Evolutionary conservation across 2,329 filamentous ascomycete genomes (phyloP).

Genomic region (Penicillium aurantiogriseum): DNA sequence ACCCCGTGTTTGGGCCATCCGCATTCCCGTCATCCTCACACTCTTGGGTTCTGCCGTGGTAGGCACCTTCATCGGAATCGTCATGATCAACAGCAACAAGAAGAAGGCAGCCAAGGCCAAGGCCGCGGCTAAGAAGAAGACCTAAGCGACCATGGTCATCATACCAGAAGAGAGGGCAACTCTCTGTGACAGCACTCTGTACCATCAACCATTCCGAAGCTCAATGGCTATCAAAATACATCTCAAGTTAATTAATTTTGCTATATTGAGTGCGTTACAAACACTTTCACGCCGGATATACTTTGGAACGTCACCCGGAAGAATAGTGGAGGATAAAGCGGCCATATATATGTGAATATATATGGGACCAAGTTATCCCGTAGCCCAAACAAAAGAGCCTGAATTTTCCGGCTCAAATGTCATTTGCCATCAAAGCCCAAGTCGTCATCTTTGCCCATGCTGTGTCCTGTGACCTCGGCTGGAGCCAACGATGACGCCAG

Average conservation of each 20-base stretch:
- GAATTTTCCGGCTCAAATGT: background rate
- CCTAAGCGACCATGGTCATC: conserved; percentile 46
- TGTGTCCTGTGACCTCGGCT: conserved; percentile 3
- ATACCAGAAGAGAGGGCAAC: background rate
- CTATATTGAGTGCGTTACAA: background rate
- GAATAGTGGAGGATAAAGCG: background rate
- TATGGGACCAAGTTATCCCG: background rate
- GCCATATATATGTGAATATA: background rate
- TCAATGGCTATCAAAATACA: conserved; percentile 2
- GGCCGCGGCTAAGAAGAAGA: conserved; percentile 81
- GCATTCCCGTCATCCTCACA: conserved; percentile 94
- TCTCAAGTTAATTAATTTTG: conserved; percentile 4
- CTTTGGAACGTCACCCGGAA: background rate
- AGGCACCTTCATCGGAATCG: conserved; percentile 89
- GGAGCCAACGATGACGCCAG: conserved; percentile 2
- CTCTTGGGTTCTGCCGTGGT: conserved; percentile 90
- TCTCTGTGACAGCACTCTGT: conserved; percentile 5
- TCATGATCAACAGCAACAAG: conserved; percentile 98
- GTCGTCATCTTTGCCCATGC: conserved; percentile 4
- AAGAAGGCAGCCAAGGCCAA: conserved; percentile 96
- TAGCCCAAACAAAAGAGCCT: background rate
- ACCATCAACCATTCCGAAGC: background rate
- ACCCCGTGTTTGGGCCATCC: conserved; percentile 96
- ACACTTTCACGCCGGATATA: background rate
- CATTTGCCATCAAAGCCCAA: background rate